Conservation (phyloP, 164 flowering plant species). For the Warburgia ugandensis region DNA sequence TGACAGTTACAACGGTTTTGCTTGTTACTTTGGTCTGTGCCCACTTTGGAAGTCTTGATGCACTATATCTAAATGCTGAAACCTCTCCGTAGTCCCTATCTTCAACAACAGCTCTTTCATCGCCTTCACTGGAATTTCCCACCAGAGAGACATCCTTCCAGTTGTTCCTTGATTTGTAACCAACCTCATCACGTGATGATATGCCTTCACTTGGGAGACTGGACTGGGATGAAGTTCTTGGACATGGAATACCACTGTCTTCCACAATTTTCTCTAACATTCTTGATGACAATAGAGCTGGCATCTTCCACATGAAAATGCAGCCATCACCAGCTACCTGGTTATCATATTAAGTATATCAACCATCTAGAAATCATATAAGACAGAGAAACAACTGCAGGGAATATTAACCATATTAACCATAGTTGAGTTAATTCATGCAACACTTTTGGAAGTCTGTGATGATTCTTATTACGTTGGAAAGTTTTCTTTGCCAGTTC, state of each 20-base stretch:
- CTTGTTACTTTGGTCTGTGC: constrained; percentile 44
- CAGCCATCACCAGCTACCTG: constrained; percentile 75
- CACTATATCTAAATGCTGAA: constrained; percentile 48
- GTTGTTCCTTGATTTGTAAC: constrained; percentile 5
- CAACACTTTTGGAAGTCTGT: no score
- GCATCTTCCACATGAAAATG: constrained; percentile 70
- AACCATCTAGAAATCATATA: not conserved
- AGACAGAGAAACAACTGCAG: not conserved
- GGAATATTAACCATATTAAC: not conserved
- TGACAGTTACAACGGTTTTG: constrained; percentile 12
- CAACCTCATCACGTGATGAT: constrained; percentile 18
- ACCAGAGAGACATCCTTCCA: constrained; percentile 6
- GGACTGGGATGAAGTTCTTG: constrained; percentile 19
- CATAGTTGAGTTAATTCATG: no score
- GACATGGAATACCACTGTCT: constrained; percentile 23
- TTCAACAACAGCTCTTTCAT: constrained; percentile 9
- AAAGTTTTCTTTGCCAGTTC: no score
- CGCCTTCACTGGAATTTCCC: constrained; percentile 9
- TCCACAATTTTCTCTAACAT: constrained; percentile 45
- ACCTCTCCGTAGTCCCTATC: constrained; percentile 13
- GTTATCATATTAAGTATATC: constrained; percentile 1
- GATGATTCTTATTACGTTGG: no score
- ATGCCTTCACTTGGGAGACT: constrained; percentile 17
- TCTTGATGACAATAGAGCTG: constrained; percentile 34
- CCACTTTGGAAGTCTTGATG: constrained; percentile 80